Evolutionary conservation across 2,329 filamentous ascomycete genomes (phyloP), one percentile per base, ranked within the genome.

Genomic region (Verticillium nonalfalfae): DNA sequence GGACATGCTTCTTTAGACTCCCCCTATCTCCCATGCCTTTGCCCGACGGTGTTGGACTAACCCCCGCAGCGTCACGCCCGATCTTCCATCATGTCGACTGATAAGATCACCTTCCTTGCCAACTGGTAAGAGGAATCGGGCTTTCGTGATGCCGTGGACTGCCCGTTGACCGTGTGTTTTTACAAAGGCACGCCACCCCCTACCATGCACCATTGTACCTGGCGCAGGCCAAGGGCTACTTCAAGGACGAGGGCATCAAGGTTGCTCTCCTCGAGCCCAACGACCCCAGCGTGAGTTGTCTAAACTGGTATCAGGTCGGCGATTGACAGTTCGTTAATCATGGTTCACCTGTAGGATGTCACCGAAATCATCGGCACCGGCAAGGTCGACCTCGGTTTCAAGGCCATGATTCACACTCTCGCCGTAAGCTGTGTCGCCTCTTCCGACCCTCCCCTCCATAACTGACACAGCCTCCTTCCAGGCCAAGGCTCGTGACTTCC

Each of bases 81-180:
- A 78, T 74, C 72, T 74, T 70, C 73, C 78, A 83, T 73, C 64
- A 92, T 92, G 89, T 86, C 89, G 73, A 91, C 88, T 75, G 89
- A 92, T 74, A 92, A 92, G 86, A 91, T 93, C 71, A 92, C 89
- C 59, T 93, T 92, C 79, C 81, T 92, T 74, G 90, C 89, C 78
- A 92, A 93, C 82, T 93, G 90, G 90, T 91, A 85, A 73, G 77
- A 71, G 18, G 45, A 13, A 2, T 50, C n/a, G n/a, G 45, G 45
- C 4, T 7, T 26, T 7, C 45, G 45, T 50, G 45, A 50, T 21
- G 35, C 7, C 26, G 55, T 56, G 55, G 15, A 15, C 54, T 66
- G 50, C 58, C 45, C 56, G 58, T 59, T 56, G 50, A 55, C 60
- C 54, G 56, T 39, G 50, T 38, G 6, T 52, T 66, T 54, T 56